Evolutionary conservation across 139 green algal genomes (phyloP), one percentile per base, ranked within the genome.

Genomic region (Trebouxia sp.): DNA sequence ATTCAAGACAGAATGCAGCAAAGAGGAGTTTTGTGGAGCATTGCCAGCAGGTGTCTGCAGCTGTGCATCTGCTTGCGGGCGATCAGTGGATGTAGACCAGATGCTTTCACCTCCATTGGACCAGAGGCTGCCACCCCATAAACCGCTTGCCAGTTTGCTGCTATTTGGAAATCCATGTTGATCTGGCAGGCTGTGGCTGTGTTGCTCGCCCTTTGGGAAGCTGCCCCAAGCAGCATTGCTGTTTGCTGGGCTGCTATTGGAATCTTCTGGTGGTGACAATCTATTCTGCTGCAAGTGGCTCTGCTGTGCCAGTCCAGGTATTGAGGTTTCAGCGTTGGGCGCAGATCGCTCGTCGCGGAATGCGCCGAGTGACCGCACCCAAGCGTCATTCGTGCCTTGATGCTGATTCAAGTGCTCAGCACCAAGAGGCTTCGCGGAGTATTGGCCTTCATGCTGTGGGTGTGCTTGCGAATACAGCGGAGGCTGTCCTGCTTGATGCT

Each of bases 111-210:
- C 26, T 39, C 69, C 69, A 39, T 37, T 32, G 5, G 69, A 77
- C 69, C 69, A 77, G 12, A 77, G 24, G 24, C 69, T 53, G 42
- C 69, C 69, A 37, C 69, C 69, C 69, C 69, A 77, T 8, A 77
- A 26, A 11, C 62, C 11, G 35, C 62, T 72, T 72, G 62, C 62
- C 43, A 41, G 32, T 41, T 41, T 45, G 62, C 6, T 45, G 12
- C 32, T 45, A 5, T 12, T 30, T 72, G 62, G 35, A 45, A 72
- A 72, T 15, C 62, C 35, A 30, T 28, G 32, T 8, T 72, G 28
- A 26, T 42, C 20, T 41, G 62, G 62, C 35, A 72, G 6, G 62
- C 62, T 72, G 1, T 43, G 32, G 28, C 62, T 72, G 62, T 35
- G 9, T 35, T 10, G 32, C n/a, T 72, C 62, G 28, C 35, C 28